Evolutionary conservation across 2,329 filamentous ascomycete genomes (phyloP), one percentile per base, ranked within the genome.

Genomic region (Colletotrichum sojae): DNA sequence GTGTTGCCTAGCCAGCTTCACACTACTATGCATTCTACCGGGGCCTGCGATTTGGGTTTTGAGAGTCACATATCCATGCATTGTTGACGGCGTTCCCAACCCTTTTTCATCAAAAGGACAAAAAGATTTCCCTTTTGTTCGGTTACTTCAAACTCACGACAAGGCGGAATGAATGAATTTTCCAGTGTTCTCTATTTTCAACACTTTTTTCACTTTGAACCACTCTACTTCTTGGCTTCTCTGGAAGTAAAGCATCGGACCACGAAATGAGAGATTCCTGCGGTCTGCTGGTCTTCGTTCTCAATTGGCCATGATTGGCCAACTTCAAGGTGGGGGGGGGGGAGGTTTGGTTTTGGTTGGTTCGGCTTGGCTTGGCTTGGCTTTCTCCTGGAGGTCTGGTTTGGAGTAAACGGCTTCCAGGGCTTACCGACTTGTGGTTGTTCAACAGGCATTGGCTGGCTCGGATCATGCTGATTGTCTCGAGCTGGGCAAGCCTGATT

Each of bases 71-170:
- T 66, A 71, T 70, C 52, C 56, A 76, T 81, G 79, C 80, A 82
- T 82, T 74, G 75, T 77, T 70, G 73, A 76, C 74, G 77, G 79
- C 78, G 78, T 80, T 81, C 71, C 66, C 43, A 63, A 63, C 68
- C 63, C 49, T 71, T 64, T 63, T 68, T 61, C 48, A 62, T 65
- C 52, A 61, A 58, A 61, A 69, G 57, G 52, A 66, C 64, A 67
- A 69, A 69, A 66, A 63, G 55, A 54, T 71, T 55, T 56, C 57
- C 54, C 63, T 73, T 64, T 72, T 73, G 64, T 68, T 65, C 52
- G 52, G 70, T 66, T 60, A 65, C 58, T 56, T 70, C 69, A 62
- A 43, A 72, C 68, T 56, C 51, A 66, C 66, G 65, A 67, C 52
- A 61, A 58, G 68, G 65, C 62, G 66, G 61, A 45, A 69, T 56